Conservation (phyloP, 495 filamentous ascomycete genomes). For the Penicillium paradoxum region DNA sequence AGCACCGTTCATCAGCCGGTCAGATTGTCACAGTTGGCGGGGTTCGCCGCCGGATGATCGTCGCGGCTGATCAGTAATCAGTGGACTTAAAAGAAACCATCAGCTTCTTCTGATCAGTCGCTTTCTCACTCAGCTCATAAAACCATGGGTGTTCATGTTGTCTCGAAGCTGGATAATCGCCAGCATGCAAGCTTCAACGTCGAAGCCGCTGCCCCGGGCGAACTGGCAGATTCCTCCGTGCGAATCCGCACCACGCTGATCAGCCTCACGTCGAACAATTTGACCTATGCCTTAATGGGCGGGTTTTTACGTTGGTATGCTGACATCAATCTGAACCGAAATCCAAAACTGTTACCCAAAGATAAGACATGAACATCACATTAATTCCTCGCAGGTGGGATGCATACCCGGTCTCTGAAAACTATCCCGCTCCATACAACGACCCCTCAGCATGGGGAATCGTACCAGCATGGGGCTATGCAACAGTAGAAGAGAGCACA, state of each 20-base stretch:
- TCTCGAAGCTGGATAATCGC: conserved; percentile 22
- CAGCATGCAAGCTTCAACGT: conserved; percentile 18
- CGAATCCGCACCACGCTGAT: conserved; percentile 42
- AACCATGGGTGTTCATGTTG: conserved; percentile 19
- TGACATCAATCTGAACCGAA: background rate
- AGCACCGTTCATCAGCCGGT: no score
- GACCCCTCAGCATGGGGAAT: conserved; percentile 46
- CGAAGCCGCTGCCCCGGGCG: background rate
- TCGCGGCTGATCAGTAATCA: conserved; percentile 1
- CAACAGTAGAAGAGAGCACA: conserved; percentile 44
- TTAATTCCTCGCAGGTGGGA: conserved; percentile 25
- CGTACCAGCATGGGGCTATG: conserved; percentile 54
- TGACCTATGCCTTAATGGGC: conserved; percentile 49
- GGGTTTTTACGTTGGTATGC: conserved; percentile 43
- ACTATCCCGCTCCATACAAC: conserved; percentile 48
- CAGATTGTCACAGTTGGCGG: background rate
- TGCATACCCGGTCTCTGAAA: conserved; percentile 30
- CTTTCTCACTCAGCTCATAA: background rate
- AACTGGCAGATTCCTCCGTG: conserved; percentile 24
- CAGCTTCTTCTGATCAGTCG: background rate
- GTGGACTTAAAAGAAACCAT: background rate
- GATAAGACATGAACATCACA: background rate
- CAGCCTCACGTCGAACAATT: conserved; percentile 51
- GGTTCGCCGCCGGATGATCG: background rate
- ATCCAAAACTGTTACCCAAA: background rate